Percentiles rank a stretch among this genome's conserved stretches.
phyloP scores from a whole-genome alignment of 108 stramenopile genomes.

The Nitzschia putrida region DNA sequence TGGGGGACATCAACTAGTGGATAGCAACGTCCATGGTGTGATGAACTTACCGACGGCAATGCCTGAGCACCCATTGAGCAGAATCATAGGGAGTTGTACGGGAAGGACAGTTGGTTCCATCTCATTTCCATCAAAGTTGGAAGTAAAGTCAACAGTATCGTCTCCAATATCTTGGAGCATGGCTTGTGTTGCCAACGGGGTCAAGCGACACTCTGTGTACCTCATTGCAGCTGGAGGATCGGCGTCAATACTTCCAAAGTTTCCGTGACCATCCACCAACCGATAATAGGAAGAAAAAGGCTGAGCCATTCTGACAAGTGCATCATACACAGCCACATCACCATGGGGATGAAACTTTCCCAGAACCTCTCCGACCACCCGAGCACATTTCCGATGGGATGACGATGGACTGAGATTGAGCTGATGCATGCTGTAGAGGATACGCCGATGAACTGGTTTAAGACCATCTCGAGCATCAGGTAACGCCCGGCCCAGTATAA shows the following conservation, averaged over 20 bases:
- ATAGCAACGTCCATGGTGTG: not conserved
- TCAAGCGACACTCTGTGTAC: slow-evolving; percentile 93
- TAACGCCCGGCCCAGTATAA: slow-evolving; percentile 92
- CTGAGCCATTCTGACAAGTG: slow-evolving; percentile 94
- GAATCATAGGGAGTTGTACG: slow-evolving; percentile 85
- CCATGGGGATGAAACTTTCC: slow-evolving; percentile 93
- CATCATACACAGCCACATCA: slow-evolving; percentile 95
- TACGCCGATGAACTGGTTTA: slow-evolving; percentile 96
- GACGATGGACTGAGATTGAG: slow-evolving; percentile 68
- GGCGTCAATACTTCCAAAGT: slow-evolving; percentile 93
- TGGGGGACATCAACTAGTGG: not conserved
- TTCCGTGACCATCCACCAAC: slow-evolving; percentile 94
- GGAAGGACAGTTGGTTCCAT: slow-evolving; percentile 91
- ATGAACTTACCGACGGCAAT: slow-evolving; percentile 16
- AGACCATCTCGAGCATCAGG: slow-evolving; percentile 96
- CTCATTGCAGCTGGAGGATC: slow-evolving; percentile 98
- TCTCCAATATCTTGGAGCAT: slow-evolving; percentile 79
- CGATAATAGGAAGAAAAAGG: slow-evolving; percentile 83
- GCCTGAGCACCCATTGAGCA: slow-evolving; percentile 93
- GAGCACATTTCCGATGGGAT: slow-evolving; percentile 94
- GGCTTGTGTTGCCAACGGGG: slow-evolving; percentile 69
- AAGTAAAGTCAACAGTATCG: slow-evolving; percentile 84
- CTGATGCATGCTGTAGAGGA: slow-evolving; percentile 93
- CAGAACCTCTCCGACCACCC: slow-evolving; percentile 95
- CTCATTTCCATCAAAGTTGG: slow-evolving; percentile 95